phyloP scores from a whole-genome alignment of 352 stramenopile species.

The Phytopythium delawarense region DNA sequence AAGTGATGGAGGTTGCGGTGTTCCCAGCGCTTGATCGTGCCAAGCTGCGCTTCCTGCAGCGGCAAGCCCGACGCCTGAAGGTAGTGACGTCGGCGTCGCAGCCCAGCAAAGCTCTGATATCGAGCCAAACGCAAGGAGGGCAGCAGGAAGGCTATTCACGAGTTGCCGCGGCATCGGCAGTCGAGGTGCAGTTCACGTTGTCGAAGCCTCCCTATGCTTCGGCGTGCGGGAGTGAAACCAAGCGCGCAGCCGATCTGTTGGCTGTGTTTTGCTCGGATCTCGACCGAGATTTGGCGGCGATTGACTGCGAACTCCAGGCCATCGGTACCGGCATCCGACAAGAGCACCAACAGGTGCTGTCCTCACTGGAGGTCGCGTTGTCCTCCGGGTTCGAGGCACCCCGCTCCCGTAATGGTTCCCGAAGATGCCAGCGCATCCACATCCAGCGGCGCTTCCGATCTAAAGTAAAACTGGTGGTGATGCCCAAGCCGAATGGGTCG shows the following conservation, averaged over 20 bases:
- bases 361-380: neutral
- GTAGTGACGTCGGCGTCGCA: neutral
- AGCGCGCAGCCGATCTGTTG: neutral
- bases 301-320: neutral
- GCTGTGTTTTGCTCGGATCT: neutral
- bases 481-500: neutral
- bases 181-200: neutral
- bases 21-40: conserved; percentile 8
- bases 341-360: neutral
- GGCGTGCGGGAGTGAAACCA: neutral
- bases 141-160: neutral
- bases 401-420: neutral
- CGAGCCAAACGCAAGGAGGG: neutral
- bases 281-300: neutral
- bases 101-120: neutral
- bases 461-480: neutral
- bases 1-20: neutral
- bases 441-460: neutral
- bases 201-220: no score
- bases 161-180: neutral
- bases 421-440: neutral
- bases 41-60: conserved; percentile 4
- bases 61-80: neutral
- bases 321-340: neutral
- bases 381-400: neutral